Conservation (phyloP, 106 monocot species). For the Dendrobium nobile region DNA sequence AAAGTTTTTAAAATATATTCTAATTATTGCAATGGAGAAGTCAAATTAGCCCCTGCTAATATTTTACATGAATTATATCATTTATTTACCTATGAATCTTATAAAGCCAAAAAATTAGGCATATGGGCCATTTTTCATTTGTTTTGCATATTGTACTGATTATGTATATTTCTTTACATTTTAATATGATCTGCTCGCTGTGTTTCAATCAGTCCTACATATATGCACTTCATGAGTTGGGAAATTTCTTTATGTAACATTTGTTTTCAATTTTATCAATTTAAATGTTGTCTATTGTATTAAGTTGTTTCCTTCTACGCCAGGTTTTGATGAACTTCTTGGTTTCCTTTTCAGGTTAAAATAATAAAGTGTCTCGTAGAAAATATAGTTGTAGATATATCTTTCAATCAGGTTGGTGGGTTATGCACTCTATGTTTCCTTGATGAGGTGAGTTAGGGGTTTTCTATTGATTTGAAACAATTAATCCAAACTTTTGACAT, state of each 20-base stretch:
- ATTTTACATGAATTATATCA: too few relatives aligned
- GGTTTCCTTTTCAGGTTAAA: constrained; percentile 45
- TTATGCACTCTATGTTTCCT: constrained; percentile 68
- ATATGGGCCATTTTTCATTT: too few relatives aligned
- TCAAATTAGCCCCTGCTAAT: too few relatives aligned
- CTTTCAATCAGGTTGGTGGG: constrained; percentile 77
- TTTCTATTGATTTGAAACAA: background rate
- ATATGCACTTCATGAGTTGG: background rate
- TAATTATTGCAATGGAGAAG: too few relatives aligned
- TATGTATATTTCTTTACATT: too few relatives aligned
- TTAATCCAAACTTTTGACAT: background rate
- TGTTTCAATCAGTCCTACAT: background rate
- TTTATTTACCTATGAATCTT: too few relatives aligned
- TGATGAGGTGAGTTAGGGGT: constrained; percentile 31
- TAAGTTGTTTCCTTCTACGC: background rate
- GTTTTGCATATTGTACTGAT: too few relatives aligned
- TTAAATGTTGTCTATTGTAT: background rate
- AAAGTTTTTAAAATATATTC: too few relatives aligned
- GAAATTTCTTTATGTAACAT: background rate
- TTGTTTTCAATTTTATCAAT: background rate
- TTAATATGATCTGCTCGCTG: too few relatives aligned
- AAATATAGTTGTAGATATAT: constrained; percentile 78
- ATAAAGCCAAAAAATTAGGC: too few relatives aligned
- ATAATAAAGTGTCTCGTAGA: constrained; percentile 75
- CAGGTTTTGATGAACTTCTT: background rate